Conservation (phyloP, 2,329 filamentous ascomycete species). For the Apiospora aurea region DNA sequence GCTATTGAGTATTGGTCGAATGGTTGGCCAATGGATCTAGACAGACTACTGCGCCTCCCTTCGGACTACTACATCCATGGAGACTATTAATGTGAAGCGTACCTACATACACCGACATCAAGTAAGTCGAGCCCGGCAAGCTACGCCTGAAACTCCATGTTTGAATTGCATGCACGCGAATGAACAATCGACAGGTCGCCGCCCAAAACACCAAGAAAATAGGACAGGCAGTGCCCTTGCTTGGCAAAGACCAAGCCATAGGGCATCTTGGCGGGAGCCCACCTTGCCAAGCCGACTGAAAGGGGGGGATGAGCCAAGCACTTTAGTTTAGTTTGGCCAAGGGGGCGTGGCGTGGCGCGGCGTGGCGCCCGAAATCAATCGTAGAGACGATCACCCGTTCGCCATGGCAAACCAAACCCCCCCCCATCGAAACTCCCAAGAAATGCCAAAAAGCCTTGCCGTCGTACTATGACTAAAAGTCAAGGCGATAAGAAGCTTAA, state of each 20-base stretch:
- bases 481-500: background rate
- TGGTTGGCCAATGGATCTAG: background rate
- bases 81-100: background rate
- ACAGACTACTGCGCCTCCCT: background rate
- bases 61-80: too few species aligned
- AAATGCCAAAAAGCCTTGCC: background rate
- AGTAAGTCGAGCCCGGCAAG: background rate
- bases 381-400: background rate
- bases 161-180: background rate
- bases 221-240: background rate
- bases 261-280: background rate
- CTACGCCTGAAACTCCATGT: background rate
- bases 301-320: background rate
- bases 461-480: background rate
- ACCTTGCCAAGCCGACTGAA: background rate
- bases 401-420: background rate
- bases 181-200: background rate
- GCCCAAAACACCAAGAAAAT: conserved; percentile 1
- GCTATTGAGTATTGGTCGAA: background rate
- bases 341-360: too few species aligned
- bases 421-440: background rate
- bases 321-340: too few species aligned
- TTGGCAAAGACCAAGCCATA: background rate
- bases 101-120: background rate
- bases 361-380: background rate